Percentiles rank a stretch among this genome's conserved stretches.
phyloP scores from a whole-genome alignment of 306 rosid genomes.

The Mimosa pudica region DNA sequence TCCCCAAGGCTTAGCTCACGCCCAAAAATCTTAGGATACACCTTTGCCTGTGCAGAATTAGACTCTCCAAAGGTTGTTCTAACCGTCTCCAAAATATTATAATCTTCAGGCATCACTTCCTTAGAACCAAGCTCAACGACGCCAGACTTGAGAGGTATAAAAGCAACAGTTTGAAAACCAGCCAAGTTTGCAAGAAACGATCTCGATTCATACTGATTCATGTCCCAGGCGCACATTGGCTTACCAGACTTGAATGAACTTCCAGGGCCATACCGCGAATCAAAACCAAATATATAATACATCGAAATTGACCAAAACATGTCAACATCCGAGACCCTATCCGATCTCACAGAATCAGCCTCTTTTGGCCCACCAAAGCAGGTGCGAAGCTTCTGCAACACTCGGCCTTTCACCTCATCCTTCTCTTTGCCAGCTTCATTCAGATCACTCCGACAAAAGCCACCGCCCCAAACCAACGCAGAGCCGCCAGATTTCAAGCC shows the following conservation, averaged over 20 bases:
- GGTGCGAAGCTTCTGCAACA: conserved; percentile 69
- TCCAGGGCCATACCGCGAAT: conserved; percentile 37
- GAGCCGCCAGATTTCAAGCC: conserved; percentile 75
- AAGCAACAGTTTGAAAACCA: conserved; percentile 61
- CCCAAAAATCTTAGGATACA: conserved; percentile 67
- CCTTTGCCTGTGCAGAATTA: conserved; percentile 52
- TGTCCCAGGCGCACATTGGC: conserved; percentile 57
- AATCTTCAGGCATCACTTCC: conserved; percentile 22
- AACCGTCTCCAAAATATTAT: conserved; percentile 5
- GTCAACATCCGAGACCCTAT: conserved; percentile 59
- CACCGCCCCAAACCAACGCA: conserved; percentile 80
- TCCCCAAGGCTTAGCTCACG: conserved; percentile 67
- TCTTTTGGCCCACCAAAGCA: conserved; percentile 54
- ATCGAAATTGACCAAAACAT: conserved; percentile 74
- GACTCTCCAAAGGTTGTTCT: conserved; percentile 45
- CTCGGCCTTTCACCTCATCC: conserved; percentile 59
- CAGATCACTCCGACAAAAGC: conserved; percentile 46
- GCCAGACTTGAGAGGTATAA: conserved; percentile 64
- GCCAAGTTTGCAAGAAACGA: conserved; percentile 52
- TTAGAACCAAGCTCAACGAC: conserved; percentile 66
- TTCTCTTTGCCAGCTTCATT: conserved; percentile 44
- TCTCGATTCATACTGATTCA: conserved; percentile 57
- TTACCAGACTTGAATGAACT: conserved; percentile 50
- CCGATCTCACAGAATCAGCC: conserved; percentile 51
- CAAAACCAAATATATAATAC: conserved; percentile 64